Evolutionary conservation across 495 filamentous ascomycete genomes (phyloP), one percentile per base, ranked within the genome.

Genomic region (Penicillium ochrochloron): DNA sequence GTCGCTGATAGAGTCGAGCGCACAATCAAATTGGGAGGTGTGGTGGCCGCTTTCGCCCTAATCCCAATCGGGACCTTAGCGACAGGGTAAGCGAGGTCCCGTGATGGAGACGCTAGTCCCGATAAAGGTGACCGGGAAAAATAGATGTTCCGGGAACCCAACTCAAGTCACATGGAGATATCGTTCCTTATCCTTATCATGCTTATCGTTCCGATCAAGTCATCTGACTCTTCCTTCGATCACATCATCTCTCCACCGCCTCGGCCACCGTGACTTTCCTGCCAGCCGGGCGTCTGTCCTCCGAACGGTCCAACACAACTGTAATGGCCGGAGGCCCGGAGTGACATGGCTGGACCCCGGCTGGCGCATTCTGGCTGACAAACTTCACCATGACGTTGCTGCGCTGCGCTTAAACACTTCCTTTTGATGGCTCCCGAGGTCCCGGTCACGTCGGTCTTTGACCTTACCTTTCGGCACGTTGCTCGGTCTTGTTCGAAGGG

Each of bases 11-110:
- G 70, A 70, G 70, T 69, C 72, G 71, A 75, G 71, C 76, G 76
- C 76, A 80, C 75, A 80, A 78, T 74, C 72, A 81, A 80, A 72
- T 76, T 79, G 70, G 75, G 66, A 75, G 72, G 77, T 78, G 76
- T 76, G 78, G 71, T 75, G 71, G 75, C 67, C 67, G 70, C 67
- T 69, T 64, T 74, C 71, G 74, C 73, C 64, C 76, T 79, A 81
- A 72, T 63, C 78, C 73, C 58, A 72, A 78, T 70, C 63, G 67
- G 76, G 73, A 67, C 63, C 70, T 76, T 77, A 76, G 75, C 75
- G 75, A 77, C 73, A 75, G 77, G 78, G 78, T 80, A 75, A 69
- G 64, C 70, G 68, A 74, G 73, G 69, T 78, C 79, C 72, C 74
- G 76, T 80, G 79, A 78, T 70, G 46, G 33, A 11, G 23, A 29